phyloP scores from a whole-genome alignment of 2,329 filamentous ascomycete genomes.

The Apiospora kogelbergensis region DNA sequence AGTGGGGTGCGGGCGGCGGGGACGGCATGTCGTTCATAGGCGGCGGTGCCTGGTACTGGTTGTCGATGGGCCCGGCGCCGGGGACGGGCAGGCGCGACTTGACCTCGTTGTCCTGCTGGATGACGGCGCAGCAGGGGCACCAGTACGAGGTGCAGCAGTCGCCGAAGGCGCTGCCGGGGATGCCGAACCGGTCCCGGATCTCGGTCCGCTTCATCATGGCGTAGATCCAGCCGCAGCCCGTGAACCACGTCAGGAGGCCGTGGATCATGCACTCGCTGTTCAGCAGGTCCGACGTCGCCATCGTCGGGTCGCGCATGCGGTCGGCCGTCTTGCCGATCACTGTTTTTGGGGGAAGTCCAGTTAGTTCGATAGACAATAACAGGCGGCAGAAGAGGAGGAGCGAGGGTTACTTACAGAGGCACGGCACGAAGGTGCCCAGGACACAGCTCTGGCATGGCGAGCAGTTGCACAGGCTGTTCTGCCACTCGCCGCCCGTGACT shows the following conservation, averaged over 20 bases:
- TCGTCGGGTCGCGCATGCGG: constrained; percentile 44
- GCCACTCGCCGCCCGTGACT: constrained; percentile 17
- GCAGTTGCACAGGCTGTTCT: constrained; percentile 40
- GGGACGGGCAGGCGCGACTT: constrained; percentile 26
- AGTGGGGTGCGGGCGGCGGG: neutral
- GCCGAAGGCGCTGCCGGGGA: constrained; percentile 45
- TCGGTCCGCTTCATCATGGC: constrained; percentile 52
- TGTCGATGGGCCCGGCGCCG: constrained; percentile 21
- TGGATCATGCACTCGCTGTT: constrained; percentile 45
- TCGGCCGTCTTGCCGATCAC: constrained; percentile 45
- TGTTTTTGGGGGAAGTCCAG: too few relatives aligned
- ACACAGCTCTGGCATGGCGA: constrained; percentile 39
- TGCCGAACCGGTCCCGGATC: constrained; percentile 53
- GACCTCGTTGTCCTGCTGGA: constrained; percentile 60
- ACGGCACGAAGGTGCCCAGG: constrained; percentile 41
- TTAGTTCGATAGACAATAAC: neutral
- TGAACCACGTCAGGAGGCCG: constrained; percentile 36
- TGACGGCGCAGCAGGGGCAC: constrained; percentile 53
- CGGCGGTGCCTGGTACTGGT: constrained; percentile 38
- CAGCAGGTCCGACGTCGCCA: constrained; percentile 36
- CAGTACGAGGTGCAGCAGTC: constrained; percentile 56
- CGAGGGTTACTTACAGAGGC: constrained; percentile 38
- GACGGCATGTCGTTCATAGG: constrained; percentile 36
- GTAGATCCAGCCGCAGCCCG: constrained; percentile 45
- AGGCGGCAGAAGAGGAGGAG: neutral